Evolutionary conservation across 306 rosid species (phyloP).

Genomic region (Fagus sylvatica): DNA sequence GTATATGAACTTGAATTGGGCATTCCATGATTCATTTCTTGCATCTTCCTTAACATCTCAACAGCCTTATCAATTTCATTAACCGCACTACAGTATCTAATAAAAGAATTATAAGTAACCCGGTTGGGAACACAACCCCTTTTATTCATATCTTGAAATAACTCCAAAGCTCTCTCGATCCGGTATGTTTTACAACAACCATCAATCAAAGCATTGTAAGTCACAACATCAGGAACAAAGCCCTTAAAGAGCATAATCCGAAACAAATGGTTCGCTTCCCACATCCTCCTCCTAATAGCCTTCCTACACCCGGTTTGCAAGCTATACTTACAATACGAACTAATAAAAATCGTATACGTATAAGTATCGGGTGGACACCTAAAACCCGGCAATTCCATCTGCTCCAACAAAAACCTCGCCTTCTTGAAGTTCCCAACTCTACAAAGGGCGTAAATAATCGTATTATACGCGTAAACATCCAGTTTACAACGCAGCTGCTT

Average conservation of each 20-base stretch:
- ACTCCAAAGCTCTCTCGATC: slow-evolving; percentile 63
- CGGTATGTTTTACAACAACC: slow-evolving; percentile 85
- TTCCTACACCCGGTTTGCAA: slow-evolving; percentile 71
- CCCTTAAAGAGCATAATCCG: slow-evolving; percentile 80
- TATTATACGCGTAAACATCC: slow-evolving; percentile 68
- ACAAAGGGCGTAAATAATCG: slow-evolving; percentile 62
- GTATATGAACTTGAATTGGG: slow-evolving; percentile 74
- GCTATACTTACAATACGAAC: slow-evolving; percentile 67
- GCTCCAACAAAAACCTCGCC: slow-evolving; percentile 70
- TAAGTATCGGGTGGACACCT: slow-evolving; percentile 69
- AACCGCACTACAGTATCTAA: slow-evolving; percentile 73
- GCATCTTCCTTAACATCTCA: slow-evolving; percentile 70
- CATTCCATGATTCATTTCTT: slow-evolving; percentile 47
- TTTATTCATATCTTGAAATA: slow-evolving; percentile 77
- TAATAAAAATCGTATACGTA: slow-evolving; percentile 71
- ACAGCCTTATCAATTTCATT: slow-evolving; percentile 78
- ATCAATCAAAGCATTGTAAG: slow-evolving; percentile 79
- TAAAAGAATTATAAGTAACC: slow-evolving; percentile 69
- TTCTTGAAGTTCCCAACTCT: slow-evolving; percentile 66
- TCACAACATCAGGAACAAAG: slow-evolving; percentile 78
- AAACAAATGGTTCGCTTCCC: slow-evolving; percentile 82
- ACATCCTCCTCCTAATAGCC: slow-evolving; percentile 73
- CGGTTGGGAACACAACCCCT: slow-evolving; percentile 68
- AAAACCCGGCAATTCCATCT: slow-evolving; percentile 90
- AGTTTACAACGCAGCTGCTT: slow-evolving; percentile 67